Evolutionary conservation across 371 early-diverging fungal species (phyloP).

Genomic region (Choanephora cucurbitarum): DNA sequence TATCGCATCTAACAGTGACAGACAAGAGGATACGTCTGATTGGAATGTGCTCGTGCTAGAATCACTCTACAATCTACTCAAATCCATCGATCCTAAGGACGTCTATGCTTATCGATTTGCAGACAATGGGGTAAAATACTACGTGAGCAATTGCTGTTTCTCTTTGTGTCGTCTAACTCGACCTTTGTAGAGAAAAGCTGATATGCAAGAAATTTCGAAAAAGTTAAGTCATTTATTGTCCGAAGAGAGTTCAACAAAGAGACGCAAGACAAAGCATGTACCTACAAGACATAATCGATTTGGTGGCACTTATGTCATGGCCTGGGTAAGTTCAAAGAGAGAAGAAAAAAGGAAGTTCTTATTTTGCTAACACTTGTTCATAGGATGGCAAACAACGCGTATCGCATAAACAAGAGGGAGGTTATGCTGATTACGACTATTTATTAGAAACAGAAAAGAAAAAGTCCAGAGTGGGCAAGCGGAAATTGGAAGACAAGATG

Average conservation of each 20-base stretch:
- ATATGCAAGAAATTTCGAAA: conserved; percentile 15
- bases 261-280: conserved; percentile 21
- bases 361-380: not conserved
- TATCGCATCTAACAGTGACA: conserved; percentile 57
- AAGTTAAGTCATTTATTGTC: conserved; percentile 28
- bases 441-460: conserved; percentile 53
- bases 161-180: too few relatives aligned
- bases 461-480: conserved; percentile 32
- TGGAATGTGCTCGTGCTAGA: conserved; percentile 71
- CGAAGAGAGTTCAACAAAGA: conserved; percentile 30
- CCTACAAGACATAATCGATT: conserved; percentile 58
- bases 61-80: conserved; percentile 60
- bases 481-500: conserved; percentile 36
- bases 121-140: conserved; percentile 6
- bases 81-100: conserved; percentile 51
- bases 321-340: conserved; percentile 52
- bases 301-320: conserved; percentile 58
- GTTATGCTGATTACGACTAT: conserved; percentile 38
- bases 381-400: conserved; percentile 46
- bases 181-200: conserved; percentile 9
- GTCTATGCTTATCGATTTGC: conserved; percentile 25
- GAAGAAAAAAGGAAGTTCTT: too few relatives aligned
- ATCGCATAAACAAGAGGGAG: conserved; percentile 46
- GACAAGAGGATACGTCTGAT: conserved; percentile 53
- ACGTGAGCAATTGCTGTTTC: not conserved